Evolutionary conservation across 2,329 filamentous ascomycete species (phyloP).

Genomic region (Phoma sp.): DNA sequence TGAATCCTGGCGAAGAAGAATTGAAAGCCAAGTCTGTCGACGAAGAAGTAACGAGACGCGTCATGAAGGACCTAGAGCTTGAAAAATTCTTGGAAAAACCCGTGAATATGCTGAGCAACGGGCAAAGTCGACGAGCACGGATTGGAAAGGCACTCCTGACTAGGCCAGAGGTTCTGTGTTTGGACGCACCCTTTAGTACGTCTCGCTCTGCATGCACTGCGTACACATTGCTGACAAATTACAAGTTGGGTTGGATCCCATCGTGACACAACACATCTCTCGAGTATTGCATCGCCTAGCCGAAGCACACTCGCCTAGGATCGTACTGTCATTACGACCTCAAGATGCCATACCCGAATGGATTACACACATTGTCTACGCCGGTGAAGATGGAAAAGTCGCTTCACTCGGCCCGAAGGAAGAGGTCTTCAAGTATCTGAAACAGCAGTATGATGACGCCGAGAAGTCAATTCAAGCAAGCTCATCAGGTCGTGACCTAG

Average conservation of each 20-base stretch:
- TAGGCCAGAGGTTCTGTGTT: constrained; percentile 78
- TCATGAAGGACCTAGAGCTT: constrained; percentile 75
- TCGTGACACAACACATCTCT: constrained; percentile 75
- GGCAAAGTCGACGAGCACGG: constrained; percentile 84
- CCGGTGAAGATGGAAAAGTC: constrained; percentile 72
- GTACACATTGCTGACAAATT: background rate
- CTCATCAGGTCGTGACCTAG: constrained; percentile 14
- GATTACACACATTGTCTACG: constrained; percentile 83
- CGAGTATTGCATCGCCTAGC: constrained; percentile 74
- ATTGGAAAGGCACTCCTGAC: constrained; percentile 86
- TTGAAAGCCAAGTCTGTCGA: constrained; percentile 58
- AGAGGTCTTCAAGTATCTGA: constrained; percentile 62
- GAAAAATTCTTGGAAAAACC: constrained; percentile 76
- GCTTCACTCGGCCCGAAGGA: constrained; percentile 70
- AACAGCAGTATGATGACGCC: constrained; percentile 33
- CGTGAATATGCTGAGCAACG: constrained; percentile 90
- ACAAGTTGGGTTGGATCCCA: constrained; percentile 84
- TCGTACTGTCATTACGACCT: constrained; percentile 80
- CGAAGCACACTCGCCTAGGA: constrained; percentile 69
- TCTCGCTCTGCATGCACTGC: constrained; percentile 1
- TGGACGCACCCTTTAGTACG: constrained; percentile 85
- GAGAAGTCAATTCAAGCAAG: constrained; percentile 42
- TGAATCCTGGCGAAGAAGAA: constrained; percentile 72
- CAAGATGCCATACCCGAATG: constrained; percentile 89
- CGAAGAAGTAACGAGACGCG: constrained; percentile 59